A percentile compares a stretch with the other conserved stretches of the same genome.
These are phyloP conservation scores for Sindora glabra DNA, from an alignment of 306 rosid genomes.

Conservation along the genomic window DNA sequence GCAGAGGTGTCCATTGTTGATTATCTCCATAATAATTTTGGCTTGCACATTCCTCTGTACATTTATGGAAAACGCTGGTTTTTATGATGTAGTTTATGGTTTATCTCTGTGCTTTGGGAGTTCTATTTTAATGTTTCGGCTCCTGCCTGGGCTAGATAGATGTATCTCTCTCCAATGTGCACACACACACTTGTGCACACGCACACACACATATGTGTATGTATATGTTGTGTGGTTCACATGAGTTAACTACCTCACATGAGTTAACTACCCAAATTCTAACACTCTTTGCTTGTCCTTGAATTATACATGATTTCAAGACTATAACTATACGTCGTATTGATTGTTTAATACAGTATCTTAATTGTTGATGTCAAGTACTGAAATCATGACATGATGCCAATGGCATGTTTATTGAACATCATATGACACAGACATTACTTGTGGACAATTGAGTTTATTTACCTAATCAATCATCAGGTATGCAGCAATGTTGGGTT, in stretches of 20 bases:
- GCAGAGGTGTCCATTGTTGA: not conserved
- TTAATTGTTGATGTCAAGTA: slow-evolving; percentile 15
- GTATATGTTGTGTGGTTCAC: no score
- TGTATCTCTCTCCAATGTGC: not conserved
- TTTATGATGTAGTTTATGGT: not conserved
- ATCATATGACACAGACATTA: slow-evolving; percentile 1
- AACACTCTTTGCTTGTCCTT: slow-evolving; percentile 1
- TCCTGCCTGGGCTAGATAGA: not conserved
- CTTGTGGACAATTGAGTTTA: not conserved
- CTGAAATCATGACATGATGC: not conserved
- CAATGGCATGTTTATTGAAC: slow-evolving; percentile 8
- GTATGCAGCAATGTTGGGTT: slow-evolving; percentile 92
- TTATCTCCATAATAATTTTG: not conserved
- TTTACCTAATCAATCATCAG: slow-evolving; percentile 35
- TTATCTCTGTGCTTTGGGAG: not conserved
- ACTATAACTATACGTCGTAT: not conserved
- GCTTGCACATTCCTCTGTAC: not conserved
- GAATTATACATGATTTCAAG: slow-evolving; percentile 4
- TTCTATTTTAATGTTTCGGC: not conserved
- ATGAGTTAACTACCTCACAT: no score
- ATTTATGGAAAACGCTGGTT: not conserved
- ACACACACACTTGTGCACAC: no score
- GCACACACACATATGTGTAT: no score
- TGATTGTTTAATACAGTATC: slow-evolving; percentile 8
- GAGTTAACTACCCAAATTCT: not conserved